Conservation (phyloP, 164 flowering plant genomes). For the Berberis vulgaris region DNA sequence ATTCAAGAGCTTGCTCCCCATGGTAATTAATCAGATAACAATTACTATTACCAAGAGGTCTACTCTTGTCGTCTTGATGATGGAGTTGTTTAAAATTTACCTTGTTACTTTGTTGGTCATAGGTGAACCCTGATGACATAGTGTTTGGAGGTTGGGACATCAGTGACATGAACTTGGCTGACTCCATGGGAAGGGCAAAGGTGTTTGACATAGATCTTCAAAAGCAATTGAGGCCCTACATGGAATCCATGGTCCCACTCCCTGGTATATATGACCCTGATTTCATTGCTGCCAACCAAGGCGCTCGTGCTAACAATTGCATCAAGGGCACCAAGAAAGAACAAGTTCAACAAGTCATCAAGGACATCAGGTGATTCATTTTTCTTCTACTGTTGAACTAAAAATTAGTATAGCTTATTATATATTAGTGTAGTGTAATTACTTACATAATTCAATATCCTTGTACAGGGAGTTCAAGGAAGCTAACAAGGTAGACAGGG, state of each 20-base stretch:
- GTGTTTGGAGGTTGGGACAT: constrained; percentile 99
- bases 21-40: constrained; percentile 37
- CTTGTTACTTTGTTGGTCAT: background rate
- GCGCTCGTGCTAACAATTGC: constrained; percentile 77
- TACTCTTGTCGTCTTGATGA: background rate
- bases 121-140: constrained; percentile 96
- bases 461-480: constrained; percentile 75
- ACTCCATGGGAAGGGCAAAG: constrained; percentile 93
- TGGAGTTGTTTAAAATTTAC: background rate
- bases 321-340: constrained; percentile 93
- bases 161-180: constrained; percentile 89
- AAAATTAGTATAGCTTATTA: background rate
- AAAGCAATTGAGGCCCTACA: constrained; percentile 94
- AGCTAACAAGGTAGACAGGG: constrained; percentile 72
- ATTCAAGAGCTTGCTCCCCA: constrained; percentile 95
- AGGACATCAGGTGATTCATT: constrained; percentile 65
- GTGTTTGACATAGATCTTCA: constrained; percentile 93
- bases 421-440: background rate
- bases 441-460: background rate
- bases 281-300: constrained; percentile 98
- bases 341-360: constrained; percentile 68
- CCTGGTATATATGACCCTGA: constrained; percentile 95
- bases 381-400: background rate
- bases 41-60: too few relatives aligned
- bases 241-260: constrained; percentile 97